A percentile compares a stretch with the other conserved stretches of the same genome.
Evolutionary conservation across 78 protist species (phyloP).

Genomic region (Diacronema lutheri): DNA sequence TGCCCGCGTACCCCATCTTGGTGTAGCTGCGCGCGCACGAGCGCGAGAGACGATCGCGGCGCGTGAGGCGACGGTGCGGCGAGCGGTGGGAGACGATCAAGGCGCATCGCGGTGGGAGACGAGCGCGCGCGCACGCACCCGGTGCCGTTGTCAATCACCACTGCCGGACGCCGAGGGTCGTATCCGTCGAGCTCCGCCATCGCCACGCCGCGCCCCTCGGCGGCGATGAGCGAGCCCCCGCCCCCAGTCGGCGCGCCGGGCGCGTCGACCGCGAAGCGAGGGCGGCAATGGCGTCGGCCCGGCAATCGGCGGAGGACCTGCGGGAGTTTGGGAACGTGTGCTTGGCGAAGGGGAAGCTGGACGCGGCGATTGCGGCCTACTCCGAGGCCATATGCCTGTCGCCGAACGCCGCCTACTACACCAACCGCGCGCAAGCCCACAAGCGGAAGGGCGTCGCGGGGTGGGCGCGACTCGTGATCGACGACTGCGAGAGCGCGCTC

Average conservation of each 20-base stretch:
- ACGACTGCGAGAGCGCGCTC: background rate
- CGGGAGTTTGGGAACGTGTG: background rate
- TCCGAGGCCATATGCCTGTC: background rate
- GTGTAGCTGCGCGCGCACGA: conserved; percentile 75
- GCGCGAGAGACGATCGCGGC: background rate
- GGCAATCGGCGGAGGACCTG: no score
- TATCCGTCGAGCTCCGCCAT: no score
- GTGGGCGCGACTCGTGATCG: background rate
- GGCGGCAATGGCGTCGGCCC: no score
- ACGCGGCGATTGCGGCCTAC: background rate
- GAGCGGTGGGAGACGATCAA: background rate
- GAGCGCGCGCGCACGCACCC: conserved; percentile 65
- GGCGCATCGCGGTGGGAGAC: background rate
- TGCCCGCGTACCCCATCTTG: conserved; percentile 99
- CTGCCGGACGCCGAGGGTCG: conserved; percentile 85
- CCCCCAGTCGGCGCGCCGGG: no score
- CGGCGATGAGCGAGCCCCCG: no score
- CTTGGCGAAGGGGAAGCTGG: background rate
- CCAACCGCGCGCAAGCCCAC: background rate
- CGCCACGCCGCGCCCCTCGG: no score
- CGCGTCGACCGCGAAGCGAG: no score
- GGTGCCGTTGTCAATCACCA: conserved; percentile 94
- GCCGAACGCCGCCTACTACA: background rate
- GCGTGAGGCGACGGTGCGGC: background rate
- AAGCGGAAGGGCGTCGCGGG: background rate